Conservation (phyloP, 768 basidiomycete species). For the Xerocomellus amylosporus region DNA sequence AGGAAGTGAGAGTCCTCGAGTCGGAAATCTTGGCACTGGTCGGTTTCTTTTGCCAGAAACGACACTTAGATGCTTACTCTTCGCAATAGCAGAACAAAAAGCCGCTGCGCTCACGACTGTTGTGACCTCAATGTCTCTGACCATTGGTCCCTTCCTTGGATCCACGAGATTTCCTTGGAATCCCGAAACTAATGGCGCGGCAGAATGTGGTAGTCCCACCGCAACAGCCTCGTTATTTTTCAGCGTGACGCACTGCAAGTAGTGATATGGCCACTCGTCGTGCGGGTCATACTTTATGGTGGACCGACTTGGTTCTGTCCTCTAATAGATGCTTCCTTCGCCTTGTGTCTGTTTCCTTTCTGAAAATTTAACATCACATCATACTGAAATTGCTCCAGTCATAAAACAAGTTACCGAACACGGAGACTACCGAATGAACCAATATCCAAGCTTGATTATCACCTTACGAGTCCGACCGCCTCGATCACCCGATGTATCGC, state of each 20-base stretch:
- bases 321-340: not conserved
- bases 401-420: not conserved
- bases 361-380: not conserved
- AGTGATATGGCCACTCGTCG: not conserved
- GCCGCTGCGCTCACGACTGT: not conserved
- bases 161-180: not conserved
- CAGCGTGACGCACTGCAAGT: not conserved
- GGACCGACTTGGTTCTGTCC: not conserved
- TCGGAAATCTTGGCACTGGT: slow-evolving; percentile 62
- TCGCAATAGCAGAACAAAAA: slow-evolving; percentile 24
- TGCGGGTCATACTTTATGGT: not conserved
- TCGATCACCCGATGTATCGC: not conserved
- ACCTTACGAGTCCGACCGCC: not conserved
- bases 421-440: too few species aligned
- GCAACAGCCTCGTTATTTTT: not conserved
- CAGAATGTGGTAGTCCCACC: not conserved
- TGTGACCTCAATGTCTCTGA: not conserved
- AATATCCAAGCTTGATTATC: not conserved
- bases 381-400: not conserved
- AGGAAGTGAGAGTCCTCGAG: slow-evolving; percentile 57
- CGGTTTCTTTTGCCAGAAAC: not conserved
- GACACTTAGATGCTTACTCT: slow-evolving; percentile 4
- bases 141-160: not conserved
- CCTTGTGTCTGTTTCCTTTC: not conserved
- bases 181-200: not conserved